phyloP scores from a whole-genome alignment of 495 filamentous ascomycete genomes.

The Tetracladium setigerum region DNA sequence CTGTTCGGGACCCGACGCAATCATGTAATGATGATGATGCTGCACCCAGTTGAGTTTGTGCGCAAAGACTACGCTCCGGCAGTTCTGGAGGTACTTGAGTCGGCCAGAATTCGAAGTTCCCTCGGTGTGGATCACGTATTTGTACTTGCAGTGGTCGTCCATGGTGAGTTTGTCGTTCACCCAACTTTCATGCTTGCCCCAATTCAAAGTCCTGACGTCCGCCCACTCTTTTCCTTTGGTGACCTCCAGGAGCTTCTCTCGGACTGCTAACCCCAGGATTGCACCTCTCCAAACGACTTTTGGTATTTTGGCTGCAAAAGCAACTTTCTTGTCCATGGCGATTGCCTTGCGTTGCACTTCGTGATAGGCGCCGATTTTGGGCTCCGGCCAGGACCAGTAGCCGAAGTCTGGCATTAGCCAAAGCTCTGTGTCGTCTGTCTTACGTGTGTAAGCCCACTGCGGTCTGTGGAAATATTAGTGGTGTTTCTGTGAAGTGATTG shows the following conservation, averaged over 20 bases:
- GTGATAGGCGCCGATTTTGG: conserved; percentile 40
- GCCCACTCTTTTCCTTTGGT: conserved; percentile 6
- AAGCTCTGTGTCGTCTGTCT: conserved; percentile 31
- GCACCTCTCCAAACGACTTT: conserved; percentile 55
- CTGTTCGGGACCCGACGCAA: conserved; percentile 40
- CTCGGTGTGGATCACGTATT: conserved; percentile 51
- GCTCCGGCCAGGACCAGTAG: conserved; percentile 51
- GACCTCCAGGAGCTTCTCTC: conserved; percentile 24
- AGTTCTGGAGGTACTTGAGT: conserved; percentile 53
- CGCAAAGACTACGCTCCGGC: conserved; percentile 47
- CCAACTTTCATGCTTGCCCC: neutral
- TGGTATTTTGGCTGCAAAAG: conserved; percentile 39
- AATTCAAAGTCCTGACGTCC: conserved; percentile 7
- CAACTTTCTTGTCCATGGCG: conserved; percentile 35
- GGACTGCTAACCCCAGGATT: neutral
- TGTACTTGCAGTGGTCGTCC: conserved; percentile 50
- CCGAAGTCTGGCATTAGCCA: conserved; percentile 68
- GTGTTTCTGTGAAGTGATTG: no score
- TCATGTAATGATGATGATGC: conserved; percentile 34
- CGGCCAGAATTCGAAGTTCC: conserved; percentile 36
- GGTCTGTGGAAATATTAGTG: conserved; percentile 11
- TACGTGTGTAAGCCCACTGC: conserved; percentile 46
- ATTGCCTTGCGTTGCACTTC: conserved; percentile 29
- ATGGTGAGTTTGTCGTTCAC: conserved; percentile 23
- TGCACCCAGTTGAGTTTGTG: conserved; percentile 37